Percentiles rank a stretch among this genome's conserved stretches.
Evolutionary conservation across 768 basidiomycete genomes (phyloP).

Genomic region (Amanita jacksonii): DNA sequence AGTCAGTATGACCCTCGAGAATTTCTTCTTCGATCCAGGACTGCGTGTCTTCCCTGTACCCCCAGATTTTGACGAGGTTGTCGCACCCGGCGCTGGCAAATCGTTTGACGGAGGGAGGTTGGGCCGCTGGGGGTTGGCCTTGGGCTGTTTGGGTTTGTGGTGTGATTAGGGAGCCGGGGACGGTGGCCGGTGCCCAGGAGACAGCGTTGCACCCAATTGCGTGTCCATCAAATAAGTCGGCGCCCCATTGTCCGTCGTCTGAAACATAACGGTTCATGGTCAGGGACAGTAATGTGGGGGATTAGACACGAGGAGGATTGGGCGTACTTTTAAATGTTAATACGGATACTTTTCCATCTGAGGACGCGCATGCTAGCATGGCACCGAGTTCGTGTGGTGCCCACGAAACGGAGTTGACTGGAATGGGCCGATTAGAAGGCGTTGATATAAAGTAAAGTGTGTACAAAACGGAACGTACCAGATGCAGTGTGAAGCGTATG

Average conservation of each 20-base stretch:
- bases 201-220: constrained; percentile 96
- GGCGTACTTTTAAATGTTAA: constrained; percentile 90
- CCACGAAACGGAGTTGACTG: constrained; percentile 98
- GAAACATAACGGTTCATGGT: constrained; percentile 3
- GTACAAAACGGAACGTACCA: constrained; percentile 36
- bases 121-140: constrained; percentile 26
- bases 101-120: constrained; percentile 65
- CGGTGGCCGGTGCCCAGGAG: constrained; percentile 91
- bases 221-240: constrained; percentile 91
- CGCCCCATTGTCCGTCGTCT: constrained; percentile 97
- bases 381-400: constrained; percentile 98
- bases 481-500: constrained; percentile 91
- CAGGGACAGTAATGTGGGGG: neutral
- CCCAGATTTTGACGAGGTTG: constrained; percentile 92
- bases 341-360: constrained; percentile 95
- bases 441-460: neutral
- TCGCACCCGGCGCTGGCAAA: constrained; percentile 97
- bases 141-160: constrained; percentile 41
- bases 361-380: constrained; percentile 93
- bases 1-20: constrained; percentile 89
- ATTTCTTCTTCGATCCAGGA: constrained; percentile 88
- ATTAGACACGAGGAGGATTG: constrained; percentile 12
- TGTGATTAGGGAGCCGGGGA: constrained; percentile 76
- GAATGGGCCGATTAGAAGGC: neutral
- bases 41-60: constrained; percentile 76